Percentiles rank a stretch among this genome's conserved stretches.
phyloP scores from a whole-genome alignment of 345 rosid species.

The Salix arbutifolia region DNA sequence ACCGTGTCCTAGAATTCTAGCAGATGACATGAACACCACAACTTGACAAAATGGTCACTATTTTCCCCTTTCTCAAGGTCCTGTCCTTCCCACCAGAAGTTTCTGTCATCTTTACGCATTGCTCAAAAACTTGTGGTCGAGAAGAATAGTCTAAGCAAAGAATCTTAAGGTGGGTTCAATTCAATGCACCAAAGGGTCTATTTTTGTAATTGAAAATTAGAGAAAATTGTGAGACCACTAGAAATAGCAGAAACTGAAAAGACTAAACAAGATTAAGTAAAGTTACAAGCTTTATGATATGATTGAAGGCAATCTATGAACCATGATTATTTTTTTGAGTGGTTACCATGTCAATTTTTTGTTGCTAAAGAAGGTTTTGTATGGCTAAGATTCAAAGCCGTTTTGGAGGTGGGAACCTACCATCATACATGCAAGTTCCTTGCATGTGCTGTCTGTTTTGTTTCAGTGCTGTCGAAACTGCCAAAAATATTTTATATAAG shows the following conservation, averaged over 20 bases:
- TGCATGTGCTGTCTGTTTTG: no score
- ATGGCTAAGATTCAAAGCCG: constrained; percentile 59
- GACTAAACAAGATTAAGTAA: constrained; percentile 25
- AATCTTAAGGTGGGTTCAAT: constrained; percentile 3
- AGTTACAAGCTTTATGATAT: constrained; percentile 24
- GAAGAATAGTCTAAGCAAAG: constrained; percentile 9
- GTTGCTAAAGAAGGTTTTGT: constrained; percentile 10
- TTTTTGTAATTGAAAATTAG: neutral
- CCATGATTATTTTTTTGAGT: constrained; percentile 29
- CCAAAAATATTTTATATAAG: no score
- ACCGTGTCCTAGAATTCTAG: constrained; percentile 8
- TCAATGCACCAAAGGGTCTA: neutral
- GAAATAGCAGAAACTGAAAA: neutral
- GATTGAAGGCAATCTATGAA: constrained; percentile 14
- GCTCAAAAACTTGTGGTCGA: constrained; percentile 28
- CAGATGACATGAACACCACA: constrained; percentile 22
- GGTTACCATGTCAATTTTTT: neutral
- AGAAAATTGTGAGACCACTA: constrained; percentile 5
- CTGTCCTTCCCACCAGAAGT: neutral
- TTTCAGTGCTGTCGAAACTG: no score
- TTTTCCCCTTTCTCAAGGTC: neutral
- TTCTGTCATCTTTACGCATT: neutral
- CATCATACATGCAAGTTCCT: neutral
- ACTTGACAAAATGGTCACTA: constrained; percentile 16
- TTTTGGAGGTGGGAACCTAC: constrained; percentile 24